These are phyloP conservation scores for Bipolaris zeicola DNA, from an alignment of 2,329 filamentous ascomycete genomes.

Conservation along the genomic window DNA sequence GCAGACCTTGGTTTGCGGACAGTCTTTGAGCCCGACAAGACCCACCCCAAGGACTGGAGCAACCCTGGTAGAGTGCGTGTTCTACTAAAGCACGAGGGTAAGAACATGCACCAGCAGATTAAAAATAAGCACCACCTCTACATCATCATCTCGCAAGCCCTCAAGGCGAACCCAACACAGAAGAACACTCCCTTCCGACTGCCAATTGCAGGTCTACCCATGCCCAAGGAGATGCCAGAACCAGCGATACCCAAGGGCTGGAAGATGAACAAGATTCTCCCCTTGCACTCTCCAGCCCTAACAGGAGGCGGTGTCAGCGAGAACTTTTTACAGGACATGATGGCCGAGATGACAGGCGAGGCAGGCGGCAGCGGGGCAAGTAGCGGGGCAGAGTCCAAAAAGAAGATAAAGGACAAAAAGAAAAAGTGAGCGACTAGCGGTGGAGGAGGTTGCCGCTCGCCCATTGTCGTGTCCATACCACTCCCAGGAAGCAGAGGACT, in stretches of 20 bases:
- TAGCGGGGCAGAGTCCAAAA: slow-evolving; percentile 34
- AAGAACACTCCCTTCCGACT: slow-evolving; percentile 72
- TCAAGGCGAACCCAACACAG: slow-evolving; percentile 78
- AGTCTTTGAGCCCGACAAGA: slow-evolving; percentile 88
- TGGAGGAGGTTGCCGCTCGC: background rate
- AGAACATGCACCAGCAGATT: slow-evolving; percentile 57
- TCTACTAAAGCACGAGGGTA: slow-evolving; percentile 68
- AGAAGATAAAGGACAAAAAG: slow-evolving; percentile 48
- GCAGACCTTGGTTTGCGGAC: slow-evolving; percentile 68
- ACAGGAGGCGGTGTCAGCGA: slow-evolving; percentile 93
- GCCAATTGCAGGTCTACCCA: slow-evolving; percentile 73
- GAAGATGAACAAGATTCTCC: slow-evolving; percentile 85
- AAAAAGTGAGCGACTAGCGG: slow-evolving; percentile 38
- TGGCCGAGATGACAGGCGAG: slow-evolving; percentile 79
- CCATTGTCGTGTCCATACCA: background rate
- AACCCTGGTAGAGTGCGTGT: slow-evolving; percentile 92
- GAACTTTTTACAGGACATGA: slow-evolving; percentile 94
- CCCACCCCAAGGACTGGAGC: slow-evolving; percentile 95
- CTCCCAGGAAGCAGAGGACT: background rate
- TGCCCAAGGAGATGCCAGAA: slow-evolving; percentile 69
- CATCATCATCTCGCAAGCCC: slow-evolving; percentile 75
- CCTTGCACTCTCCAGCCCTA: slow-evolving; percentile 85
- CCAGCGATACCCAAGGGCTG: slow-evolving; percentile 77
- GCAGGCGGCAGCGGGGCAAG: slow-evolving; percentile 32
- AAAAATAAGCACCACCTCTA: slow-evolving; percentile 89